Evolutionary conservation across 257 asterid species (phyloP).

Genomic region (Verbena officinalis): DNA sequence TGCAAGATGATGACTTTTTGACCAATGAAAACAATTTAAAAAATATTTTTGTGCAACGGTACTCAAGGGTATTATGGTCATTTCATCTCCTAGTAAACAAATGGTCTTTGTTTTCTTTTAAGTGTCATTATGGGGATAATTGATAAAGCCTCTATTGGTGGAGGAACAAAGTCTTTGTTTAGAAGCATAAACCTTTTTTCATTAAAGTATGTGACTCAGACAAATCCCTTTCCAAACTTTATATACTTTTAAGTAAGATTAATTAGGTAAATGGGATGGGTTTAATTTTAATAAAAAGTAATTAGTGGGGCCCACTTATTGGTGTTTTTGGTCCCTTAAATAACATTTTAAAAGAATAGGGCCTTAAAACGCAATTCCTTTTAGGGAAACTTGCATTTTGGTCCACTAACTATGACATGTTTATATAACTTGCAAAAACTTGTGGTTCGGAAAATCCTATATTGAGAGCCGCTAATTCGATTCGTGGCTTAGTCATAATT

Average conservation of each 20-base stretch:
- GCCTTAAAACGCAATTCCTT: too few relatives aligned
- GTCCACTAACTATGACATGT: too few relatives aligned
- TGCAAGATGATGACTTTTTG: slow-evolving; percentile 7
- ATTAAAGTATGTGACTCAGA: slow-evolving; percentile 36
- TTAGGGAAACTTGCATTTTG: too few relatives aligned
- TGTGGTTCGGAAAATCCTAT: too few relatives aligned
- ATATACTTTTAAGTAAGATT: slow-evolving; percentile 30
- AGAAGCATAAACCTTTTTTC: slow-evolving; percentile 44
- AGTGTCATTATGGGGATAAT: slow-evolving; percentile 31
- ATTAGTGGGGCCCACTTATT: background rate
- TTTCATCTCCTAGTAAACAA: background rate
- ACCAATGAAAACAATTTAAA: slow-evolving; percentile 2
- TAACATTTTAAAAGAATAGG: too few relatives aligned
- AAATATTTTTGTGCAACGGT: slow-evolving; percentile 8
- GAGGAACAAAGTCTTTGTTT: slow-evolving; percentile 43
- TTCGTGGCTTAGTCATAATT: too few relatives aligned
- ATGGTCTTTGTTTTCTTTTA: slow-evolving; percentile 3
- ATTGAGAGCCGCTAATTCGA: too few relatives aligned
- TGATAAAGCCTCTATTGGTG: slow-evolving; percentile 32
- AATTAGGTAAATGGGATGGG: slow-evolving; percentile 26
- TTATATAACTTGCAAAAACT: too few relatives aligned
- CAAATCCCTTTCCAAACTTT: slow-evolving; percentile 37
- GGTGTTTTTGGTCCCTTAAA: background rate
- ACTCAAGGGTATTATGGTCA: slow-evolving; percentile 26
- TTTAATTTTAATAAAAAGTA: slow-evolving; percentile 22